Evolutionary conservation across 495 filamentous ascomycete species (phyloP).

Genomic region (Margaritispora aquatica): DNA sequence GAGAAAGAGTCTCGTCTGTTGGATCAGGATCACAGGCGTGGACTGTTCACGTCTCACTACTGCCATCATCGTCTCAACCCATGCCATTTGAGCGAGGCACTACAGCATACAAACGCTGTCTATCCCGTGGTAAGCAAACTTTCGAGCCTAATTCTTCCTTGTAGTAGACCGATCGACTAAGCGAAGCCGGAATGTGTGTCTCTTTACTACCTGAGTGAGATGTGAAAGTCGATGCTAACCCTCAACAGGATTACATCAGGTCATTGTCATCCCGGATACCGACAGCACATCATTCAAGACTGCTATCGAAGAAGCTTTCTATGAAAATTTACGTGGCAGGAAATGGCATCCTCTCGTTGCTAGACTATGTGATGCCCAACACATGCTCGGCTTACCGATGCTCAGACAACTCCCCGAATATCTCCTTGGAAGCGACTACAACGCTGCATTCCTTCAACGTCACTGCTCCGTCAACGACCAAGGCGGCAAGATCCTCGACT

Average conservation of each 20-base stretch:
- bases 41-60: conserved; percentile 51
- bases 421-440: conserved; percentile 31
- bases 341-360: conserved; percentile 50
- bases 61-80: conserved; percentile 42
- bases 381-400: conserved; percentile 49
- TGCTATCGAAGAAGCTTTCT: conserved; percentile 42
- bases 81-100: conserved; percentile 56
- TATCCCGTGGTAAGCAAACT: conserved; percentile 37
- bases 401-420: conserved; percentile 39
- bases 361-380: conserved; percentile 46
- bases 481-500: conserved; percentile 44
- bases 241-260: conserved; percentile 34
- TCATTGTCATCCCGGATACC: conserved; percentile 41
- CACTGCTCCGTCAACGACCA: conserved; percentile 44
- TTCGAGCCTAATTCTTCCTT: background rate
- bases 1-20: conserved; percentile 14
- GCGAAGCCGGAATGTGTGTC: background rate
- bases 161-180: background rate
- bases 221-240: background rate
- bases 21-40: conserved; percentile 30
- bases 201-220: background rate
- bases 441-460: conserved; percentile 40
- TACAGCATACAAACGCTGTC: conserved; percentile 48
- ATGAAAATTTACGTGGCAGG: conserved; percentile 38
- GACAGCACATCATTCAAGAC: conserved; percentile 39